Evolutionary conservation across 805 yeast genomes (phyloP).

Genomic region (Kodamaea fukazawae): DNA sequence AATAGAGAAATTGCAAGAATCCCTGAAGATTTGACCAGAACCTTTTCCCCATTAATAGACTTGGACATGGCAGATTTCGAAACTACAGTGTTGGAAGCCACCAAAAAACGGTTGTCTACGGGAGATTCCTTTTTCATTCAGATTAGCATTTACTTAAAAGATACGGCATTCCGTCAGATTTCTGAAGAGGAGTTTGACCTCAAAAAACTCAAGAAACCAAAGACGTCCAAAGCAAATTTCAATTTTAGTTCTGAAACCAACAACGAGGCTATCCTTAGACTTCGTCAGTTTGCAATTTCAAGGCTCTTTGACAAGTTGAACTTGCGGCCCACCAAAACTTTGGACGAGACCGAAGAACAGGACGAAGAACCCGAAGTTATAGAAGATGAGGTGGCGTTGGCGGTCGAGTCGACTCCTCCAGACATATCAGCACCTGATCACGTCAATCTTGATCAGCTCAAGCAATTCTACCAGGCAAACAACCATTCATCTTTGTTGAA

Average conservation of each 20-base stretch:
- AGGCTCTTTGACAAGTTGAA: slow-evolving; percentile 52
- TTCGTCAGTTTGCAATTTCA: slow-evolving; percentile 54
- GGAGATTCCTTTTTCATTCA: slow-evolving; percentile 78
- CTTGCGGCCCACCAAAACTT: slow-evolving; percentile 22
- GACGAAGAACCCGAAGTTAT: slow-evolving; percentile 9
- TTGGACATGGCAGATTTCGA: slow-evolving; percentile 52
- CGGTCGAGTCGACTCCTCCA: slow-evolving; percentile 12
- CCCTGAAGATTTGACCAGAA: slow-evolving; percentile 64
- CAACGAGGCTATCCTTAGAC: slow-evolving; percentile 49
- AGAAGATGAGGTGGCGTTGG: slow-evolving; percentile 5
- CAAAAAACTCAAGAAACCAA: slow-evolving; percentile 15
- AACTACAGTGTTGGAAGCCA: slow-evolving; percentile 57
- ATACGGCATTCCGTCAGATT: slow-evolving; percentile 29
- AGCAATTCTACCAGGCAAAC: slow-evolving; percentile 69
- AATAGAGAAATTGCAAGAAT: slow-evolving; percentile 71
- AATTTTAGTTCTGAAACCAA: slow-evolving; percentile 46
- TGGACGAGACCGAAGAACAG: slow-evolving; percentile 9
- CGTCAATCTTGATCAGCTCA: slow-evolving; percentile 68
- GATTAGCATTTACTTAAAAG: slow-evolving; percentile 59
- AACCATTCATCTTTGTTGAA: slow-evolving; percentile 58
- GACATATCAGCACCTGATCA: slow-evolving; percentile 25
- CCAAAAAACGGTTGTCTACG: slow-evolving; percentile 50
- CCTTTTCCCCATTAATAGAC: slow-evolving; percentile 64
- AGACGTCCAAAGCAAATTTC: slow-evolving; percentile 15
- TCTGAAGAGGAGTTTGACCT: slow-evolving; percentile 8